These are phyloP conservation scores for Pseudonitzschia delicatissima DNA, from an alignment of 108 stramenopile species.

Conservation along the genomic window DNA sequence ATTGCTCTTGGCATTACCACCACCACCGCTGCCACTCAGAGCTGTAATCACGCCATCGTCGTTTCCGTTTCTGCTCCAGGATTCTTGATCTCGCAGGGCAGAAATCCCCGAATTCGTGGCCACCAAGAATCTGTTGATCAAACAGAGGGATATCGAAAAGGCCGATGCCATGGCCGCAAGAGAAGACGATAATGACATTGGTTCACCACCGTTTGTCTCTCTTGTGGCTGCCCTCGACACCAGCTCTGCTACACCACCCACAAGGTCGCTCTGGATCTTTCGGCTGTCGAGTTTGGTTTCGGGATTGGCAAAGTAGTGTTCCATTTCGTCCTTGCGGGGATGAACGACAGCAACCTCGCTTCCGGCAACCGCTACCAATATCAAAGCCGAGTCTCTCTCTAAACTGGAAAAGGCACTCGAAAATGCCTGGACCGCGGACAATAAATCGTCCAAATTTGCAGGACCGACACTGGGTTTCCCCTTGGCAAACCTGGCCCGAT, in stretches of 20 bases:
- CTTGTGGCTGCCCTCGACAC: constrained; percentile 46
- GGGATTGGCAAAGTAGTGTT: constrained; percentile 44
- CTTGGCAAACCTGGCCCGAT: constrained; percentile 46
- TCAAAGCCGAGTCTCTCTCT: constrained; percentile 60
- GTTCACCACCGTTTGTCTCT: constrained; percentile 1
- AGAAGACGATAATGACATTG: constrained; percentile 21
- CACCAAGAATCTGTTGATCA: constrained; percentile 77
- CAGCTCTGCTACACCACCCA: constrained; percentile 70
- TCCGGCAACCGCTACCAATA: constrained; percentile 75
- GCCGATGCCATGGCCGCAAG: constrained; percentile 72
- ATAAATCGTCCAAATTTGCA: constrained; percentile 63
- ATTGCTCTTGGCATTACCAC: constrained; percentile 24
- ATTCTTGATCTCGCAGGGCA: constrained; percentile 38
- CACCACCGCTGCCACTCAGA: constrained; percentile 32
- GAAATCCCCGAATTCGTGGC: constrained; percentile 69
- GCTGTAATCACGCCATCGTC: constrained; percentile 77
- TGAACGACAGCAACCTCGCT: constrained; percentile 63
- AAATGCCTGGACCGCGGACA: constrained; percentile 57
- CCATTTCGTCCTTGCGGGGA: constrained; percentile 69
- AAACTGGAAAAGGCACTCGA: constrained; percentile 43
- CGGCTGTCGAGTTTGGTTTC: constrained; percentile 55
- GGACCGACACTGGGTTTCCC: constrained; percentile 70
- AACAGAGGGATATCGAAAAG: constrained; percentile 64
- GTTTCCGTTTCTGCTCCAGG: constrained; percentile 41
- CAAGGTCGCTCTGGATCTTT: constrained; percentile 46